These are phyloP conservation scores for Paramecium bursaria DNA, from an alignment of 73 alveolate genomes.

Conservation along the genomic window DNA sequence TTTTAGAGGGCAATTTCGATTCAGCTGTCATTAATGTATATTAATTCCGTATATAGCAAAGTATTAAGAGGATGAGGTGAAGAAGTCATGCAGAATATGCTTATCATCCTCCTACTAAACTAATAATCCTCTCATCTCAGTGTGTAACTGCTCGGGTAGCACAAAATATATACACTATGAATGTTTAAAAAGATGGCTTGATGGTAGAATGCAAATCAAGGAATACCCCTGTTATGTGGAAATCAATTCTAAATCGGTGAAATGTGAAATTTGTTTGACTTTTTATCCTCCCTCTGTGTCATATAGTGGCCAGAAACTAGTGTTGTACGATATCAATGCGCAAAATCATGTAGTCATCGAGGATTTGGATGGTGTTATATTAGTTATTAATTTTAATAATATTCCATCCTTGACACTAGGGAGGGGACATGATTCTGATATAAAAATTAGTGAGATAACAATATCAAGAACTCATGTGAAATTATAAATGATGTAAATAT, in stretches of 20 bases:
- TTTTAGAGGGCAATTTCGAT: constrained; percentile 6
- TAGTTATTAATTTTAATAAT: constrained; percentile 28
- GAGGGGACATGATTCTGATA: constrained; percentile 71
- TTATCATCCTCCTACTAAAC: constrained; percentile 33
- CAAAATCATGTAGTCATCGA: constrained; percentile 15
- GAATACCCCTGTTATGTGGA: constrained; percentile 41
- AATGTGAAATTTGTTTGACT: constrained; percentile 45
- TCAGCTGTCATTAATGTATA: background rate
- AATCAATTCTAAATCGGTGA: constrained; percentile 46
- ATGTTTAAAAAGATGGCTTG: constrained; percentile 86
- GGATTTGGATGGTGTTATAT: background rate
- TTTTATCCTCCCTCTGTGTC: constrained; percentile 30
- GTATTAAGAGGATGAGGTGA: background rate
- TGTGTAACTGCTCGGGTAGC: constrained; percentile 93
- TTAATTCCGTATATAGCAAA: background rate
- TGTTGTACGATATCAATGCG: constrained; percentile 18
- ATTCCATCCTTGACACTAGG: constrained; percentile 16
- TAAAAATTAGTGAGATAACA: constrained; percentile 68
- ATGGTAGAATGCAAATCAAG: constrained; percentile 72
- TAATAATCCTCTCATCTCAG: constrained; percentile 86
- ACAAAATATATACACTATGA: constrained; percentile 86
- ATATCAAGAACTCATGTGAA: constrained; percentile 63
- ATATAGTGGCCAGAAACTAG: background rate
- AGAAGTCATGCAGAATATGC: constrained; percentile 67
- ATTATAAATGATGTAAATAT: background rate